Base-by-base conservation (phyloP, 306 rosid genomes). In the Dalbergia oliveri region DNA sequence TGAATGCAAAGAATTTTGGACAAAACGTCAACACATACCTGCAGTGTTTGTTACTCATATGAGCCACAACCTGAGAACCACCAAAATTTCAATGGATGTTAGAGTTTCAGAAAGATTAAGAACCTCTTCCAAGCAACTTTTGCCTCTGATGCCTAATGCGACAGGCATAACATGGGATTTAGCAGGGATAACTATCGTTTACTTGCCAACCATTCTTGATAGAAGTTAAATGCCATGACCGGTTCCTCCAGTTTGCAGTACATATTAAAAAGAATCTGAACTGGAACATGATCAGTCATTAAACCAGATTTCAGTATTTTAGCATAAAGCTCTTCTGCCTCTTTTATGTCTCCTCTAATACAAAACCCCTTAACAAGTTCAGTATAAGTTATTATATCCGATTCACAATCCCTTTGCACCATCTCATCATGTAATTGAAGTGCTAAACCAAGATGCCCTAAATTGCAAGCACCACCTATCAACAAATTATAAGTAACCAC, bases 401-500 rank as follows among this genome's bases (percentile, higher is more conserved):
- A 94, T 79, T 85, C 84, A 61, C 26, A 82, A 61, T 93, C 91
- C 79, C 59, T 75, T 74, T 56, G 80, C 84, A 83, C 56, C 94
- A 94, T 89, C 86, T 92, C 97, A 82, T 86, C 83, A 58, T 63
- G 65, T 44, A 94, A 66, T 43, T 63, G 73, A 75, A 64, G 72
- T 35, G 93, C 93, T 45, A 76, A 81, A 62, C 43, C 41, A 54
- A 76, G 79, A 71, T 45, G 76, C 58, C 93, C 89, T 31, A 37
- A 8, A 77, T 78, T 81, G 85, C 90, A 87, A 76, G 92, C 92
- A 69, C 85, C 88, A 2, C 93, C 90, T 68, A 92, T 90, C 92
- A 94, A 88, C 82, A 94, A 74, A 85, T 91, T 94, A 79, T 91
- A 94, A 16, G 98, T 91, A 68, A 94, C 92, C 16, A 85, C 84